phyloP scores from a whole-genome alignment of 352 stramenopile species.

The Sclerospora graminicola region DNA sequence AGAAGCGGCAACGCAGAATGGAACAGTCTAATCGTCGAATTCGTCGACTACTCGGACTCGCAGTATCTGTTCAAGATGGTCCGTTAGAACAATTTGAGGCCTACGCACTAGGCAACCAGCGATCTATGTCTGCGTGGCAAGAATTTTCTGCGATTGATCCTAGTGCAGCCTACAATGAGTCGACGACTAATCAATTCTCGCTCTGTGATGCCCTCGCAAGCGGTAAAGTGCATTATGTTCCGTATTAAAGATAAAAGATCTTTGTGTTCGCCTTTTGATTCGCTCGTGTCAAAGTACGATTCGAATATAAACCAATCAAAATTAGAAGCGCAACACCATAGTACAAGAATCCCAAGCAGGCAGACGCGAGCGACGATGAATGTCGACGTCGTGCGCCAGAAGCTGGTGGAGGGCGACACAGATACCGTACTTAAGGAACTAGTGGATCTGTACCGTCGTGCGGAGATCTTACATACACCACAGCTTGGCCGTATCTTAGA shows the following conservation, averaged over 20 bases:
- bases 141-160: constrained; percentile 60
- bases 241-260: constrained; percentile 19
- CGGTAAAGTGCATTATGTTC: constrained; percentile 44
- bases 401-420: constrained; percentile 67
- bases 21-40: constrained; percentile 50
- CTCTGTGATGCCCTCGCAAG: constrained; percentile 30
- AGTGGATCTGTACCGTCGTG: constrained; percentile 77
- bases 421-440: constrained; percentile 77
- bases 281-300: constrained; percentile 1
- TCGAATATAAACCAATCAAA: constrained; percentile 6
- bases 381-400: constrained; percentile 79
- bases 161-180: constrained; percentile 50
- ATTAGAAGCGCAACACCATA: too few species aligned
- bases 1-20: constrained; percentile 9
- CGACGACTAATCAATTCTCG: constrained; percentile 82
- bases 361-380: constrained; percentile 51
- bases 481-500: constrained; percentile 89
- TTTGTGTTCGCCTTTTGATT: constrained; percentile 1
- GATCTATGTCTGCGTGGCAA: constrained; percentile 48
- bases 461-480: constrained; percentile 81
- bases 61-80: constrained; percentile 27
- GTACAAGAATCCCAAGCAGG: background rate
- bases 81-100: constrained; percentile 22
- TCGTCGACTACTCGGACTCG: constrained; percentile 42
- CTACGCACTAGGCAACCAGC: constrained; percentile 37